phyloP scores from a whole-genome alignment of 257 asterid species.

The Ehretia macrophylla region DNA sequence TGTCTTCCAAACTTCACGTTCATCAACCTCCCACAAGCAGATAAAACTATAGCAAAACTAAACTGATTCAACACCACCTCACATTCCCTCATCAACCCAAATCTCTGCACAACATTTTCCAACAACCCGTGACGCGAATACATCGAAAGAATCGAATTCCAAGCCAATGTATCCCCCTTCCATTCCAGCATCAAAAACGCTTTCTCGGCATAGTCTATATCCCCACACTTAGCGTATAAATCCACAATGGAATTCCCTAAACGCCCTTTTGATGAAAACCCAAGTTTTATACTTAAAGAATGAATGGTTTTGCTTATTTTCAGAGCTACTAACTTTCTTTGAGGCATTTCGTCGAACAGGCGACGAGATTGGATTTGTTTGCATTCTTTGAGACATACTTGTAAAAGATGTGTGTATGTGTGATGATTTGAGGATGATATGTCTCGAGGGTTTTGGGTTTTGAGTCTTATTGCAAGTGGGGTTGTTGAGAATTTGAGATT shows the following conservation, averaged over 20 bases:
- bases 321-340: constrained; percentile 30
- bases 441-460: constrained; percentile 6
- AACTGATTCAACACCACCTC: constrained; percentile 66
- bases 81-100: constrained; percentile 47
- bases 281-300: constrained; percentile 44
- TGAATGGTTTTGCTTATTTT: constrained; percentile 48
- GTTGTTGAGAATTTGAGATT: constrained; percentile 30
- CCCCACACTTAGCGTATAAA: constrained; percentile 81
- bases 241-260: constrained; percentile 74
- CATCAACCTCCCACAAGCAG: constrained; percentile 63
- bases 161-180: constrained; percentile 53
- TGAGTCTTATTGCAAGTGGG: constrained; percentile 16
- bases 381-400: constrained; percentile 55
- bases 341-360: constrained; percentile 60
- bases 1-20: constrained; percentile 49
- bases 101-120: constrained; percentile 35
- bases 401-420: constrained; percentile 22
- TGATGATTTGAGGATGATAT: constrained; percentile 13
- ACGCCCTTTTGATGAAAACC: constrained; percentile 42
- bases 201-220: constrained; percentile 45
- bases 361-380: constrained; percentile 55
- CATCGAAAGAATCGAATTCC: constrained; percentile 79
- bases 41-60: constrained; percentile 66
- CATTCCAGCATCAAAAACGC: constrained; percentile 39
- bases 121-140: constrained; percentile 54